Conservation (phyloP, 2,329 filamentous ascomycete genomes). For the Aureobasidium sp. region DNA sequence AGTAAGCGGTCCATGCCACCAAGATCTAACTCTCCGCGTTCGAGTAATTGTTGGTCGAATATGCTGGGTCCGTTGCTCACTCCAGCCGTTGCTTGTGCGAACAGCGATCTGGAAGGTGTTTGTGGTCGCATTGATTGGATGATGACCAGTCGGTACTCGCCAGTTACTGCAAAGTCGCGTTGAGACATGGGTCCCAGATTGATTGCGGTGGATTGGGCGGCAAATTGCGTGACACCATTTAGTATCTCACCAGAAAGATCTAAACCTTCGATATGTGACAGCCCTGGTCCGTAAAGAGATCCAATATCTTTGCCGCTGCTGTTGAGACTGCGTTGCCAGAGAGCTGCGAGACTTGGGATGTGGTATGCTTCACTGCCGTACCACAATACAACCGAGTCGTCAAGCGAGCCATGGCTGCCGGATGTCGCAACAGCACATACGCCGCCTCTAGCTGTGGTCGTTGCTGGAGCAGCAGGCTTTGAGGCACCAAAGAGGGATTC, state of each 20-base stretch:
- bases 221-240: constrained; percentile 38
- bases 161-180: constrained; percentile 37
- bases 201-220: constrained; percentile 25
- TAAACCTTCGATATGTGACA: constrained; percentile 36
- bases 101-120: constrained; percentile 27
- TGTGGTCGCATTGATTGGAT: constrained; percentile 29
- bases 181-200: constrained; percentile 34
- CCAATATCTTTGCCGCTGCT: constrained; percentile 26
- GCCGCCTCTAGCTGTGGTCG: constrained; percentile 34
- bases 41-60: constrained; percentile 39
- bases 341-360: constrained; percentile 39
- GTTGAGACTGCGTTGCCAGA: constrained; percentile 37
- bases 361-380: constrained; percentile 39
- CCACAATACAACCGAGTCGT: constrained; percentile 43
- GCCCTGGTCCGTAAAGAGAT: constrained; percentile 35
- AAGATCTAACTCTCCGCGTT: constrained; percentile 40
- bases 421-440: constrained; percentile 33
- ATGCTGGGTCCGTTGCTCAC: background rate
- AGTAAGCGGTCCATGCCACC: constrained; percentile 43
- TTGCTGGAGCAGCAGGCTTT: constrained; percentile 26
- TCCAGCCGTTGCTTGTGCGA: constrained; percentile 17
- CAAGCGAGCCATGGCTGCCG: constrained; percentile 27
- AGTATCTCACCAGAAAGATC: constrained; percentile 37
- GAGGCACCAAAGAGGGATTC: constrained; percentile 40
- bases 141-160: constrained; percentile 40